Evolutionary conservation across 345 rosid genomes (phyloP).

Genomic region (Draba incana): DNA sequence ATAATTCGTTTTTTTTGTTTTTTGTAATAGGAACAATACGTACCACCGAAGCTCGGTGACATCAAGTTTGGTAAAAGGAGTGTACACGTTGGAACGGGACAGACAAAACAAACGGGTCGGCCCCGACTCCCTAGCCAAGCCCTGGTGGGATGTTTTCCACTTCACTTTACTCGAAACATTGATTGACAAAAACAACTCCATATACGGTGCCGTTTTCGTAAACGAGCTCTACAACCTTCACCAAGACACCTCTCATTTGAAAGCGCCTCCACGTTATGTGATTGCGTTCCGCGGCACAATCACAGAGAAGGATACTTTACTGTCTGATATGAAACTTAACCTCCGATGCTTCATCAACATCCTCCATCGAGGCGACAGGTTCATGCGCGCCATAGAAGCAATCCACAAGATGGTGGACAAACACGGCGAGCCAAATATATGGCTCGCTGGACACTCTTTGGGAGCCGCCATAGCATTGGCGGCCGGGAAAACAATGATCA

Average conservation of each 20-base stretch:
- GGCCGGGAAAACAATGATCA: slow-evolving; percentile 52
- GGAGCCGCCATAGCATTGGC: slow-evolving; percentile 64
- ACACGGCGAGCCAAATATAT: slow-evolving; percentile 36
- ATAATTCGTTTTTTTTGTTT: too few species aligned
- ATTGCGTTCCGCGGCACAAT: slow-evolving; percentile 68
- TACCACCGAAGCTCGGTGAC: slow-evolving; percentile 51
- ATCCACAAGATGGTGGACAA: slow-evolving; percentile 31
- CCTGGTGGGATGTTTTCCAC: slow-evolving; percentile 65
- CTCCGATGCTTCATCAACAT: slow-evolving; percentile 39
- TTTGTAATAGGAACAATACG: slow-evolving; percentile 42
- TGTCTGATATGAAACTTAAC: slow-evolving; percentile 45
- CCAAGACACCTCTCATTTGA: not conserved
- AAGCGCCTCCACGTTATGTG: slow-evolving; percentile 48
- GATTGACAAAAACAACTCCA: slow-evolving; percentile 50
- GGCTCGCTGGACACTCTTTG: slow-evolving; percentile 71
- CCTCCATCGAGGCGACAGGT: slow-evolving; percentile 49
- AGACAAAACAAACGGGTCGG: slow-evolving; percentile 47
- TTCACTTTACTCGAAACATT: slow-evolving; percentile 46
- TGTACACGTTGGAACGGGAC: slow-evolving; percentile 49
- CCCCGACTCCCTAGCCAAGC: slow-evolving; percentile 41
- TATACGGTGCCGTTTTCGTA: slow-evolving; percentile 63
- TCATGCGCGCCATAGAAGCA: slow-evolving; percentile 47
- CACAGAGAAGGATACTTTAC: slow-evolving; percentile 26
- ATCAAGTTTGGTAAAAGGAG: slow-evolving; percentile 57
- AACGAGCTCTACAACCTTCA: not conserved